Evolutionary conservation across 768 basidiomycete species (phyloP), one percentile per base, ranked within the genome.

Genomic region (Trametes elegans): DNA sequence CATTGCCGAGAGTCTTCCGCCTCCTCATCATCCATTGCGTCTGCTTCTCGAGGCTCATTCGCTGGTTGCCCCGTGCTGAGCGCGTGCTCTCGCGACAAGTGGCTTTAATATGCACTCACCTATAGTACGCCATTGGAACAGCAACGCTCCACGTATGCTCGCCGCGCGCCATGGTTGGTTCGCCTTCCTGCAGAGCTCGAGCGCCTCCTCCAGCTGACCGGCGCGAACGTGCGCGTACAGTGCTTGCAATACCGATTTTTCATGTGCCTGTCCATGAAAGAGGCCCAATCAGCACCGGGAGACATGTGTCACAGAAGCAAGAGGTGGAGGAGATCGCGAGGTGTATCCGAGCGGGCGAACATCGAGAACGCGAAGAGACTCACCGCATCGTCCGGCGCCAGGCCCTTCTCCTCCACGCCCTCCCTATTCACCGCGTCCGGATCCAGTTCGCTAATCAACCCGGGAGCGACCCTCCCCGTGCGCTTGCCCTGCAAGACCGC

Each of bases 111-210:
- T 7, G 43, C 10, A 72, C 81, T 43, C 61, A 89, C 89, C 81
- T 3, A 94, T 78, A 0, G 81, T 79, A 40, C 76, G 75, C 88
- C 92, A 94, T 28, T 79, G 76, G 64, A 92, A 95, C 18, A 93
- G 68, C 26, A 84, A 69, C 1, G 90, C 87, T 1, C 96, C 96
- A 6, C 89, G 84, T 38, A 98, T 82, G 51, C 85, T 89, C 1
- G 94, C 93, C 2, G 93, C 92, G 21, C 93, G 79, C 96, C 95
- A 98, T 0, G 92, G 88, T 60, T 95, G 90, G 58, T 93, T 86
- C 0, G 88, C 87, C 62, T 82, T 83, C 60, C 85, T 75, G 66
- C 92, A 94, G 16, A 93, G 71, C 29, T 90, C 87, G 4, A 94
- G 75, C 0, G 94, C 96, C 10, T 91, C 87, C 10, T 90, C 90